Evolutionary conservation across 2,329 filamentous ascomycete genomes (phyloP), one percentile per base, ranked within the genome.

Genomic region (Orbilia javanica): DNA sequence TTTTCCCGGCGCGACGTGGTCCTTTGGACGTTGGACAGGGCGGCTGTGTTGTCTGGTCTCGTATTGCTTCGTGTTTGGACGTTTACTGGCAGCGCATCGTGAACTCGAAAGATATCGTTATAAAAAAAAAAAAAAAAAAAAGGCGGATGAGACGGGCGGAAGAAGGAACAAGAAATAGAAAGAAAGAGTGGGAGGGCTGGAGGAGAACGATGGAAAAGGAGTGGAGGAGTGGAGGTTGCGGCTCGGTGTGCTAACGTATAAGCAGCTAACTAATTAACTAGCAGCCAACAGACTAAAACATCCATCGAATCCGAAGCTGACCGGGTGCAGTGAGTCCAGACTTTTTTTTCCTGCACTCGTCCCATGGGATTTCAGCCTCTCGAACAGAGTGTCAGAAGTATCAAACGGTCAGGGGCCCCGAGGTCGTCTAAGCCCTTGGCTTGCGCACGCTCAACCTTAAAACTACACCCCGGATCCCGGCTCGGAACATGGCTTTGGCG

Each of bases 361-460:
- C 48, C 48, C 64, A 44, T 34, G 39, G 57, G 57, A 63, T 63
- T 63, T 63, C 57, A 63, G 57, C 57, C 57, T 63, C 39, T 36
- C n/a, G 3, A 42, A 48, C n/a, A n/a, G n/a, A n/a, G n/a, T n/a
- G n/a, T n/a, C n/a, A n/a, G n/a, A n/a, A n/a, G n/a, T n/a, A n/a
- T n/a, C n/a, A n/a, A 39, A n/a, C 31, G 44, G 39, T 27, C 27
- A 48, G 62, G 55, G 67, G 55, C 42, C n/a, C 67, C 4, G 13
- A 46, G 25, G 55, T 71, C 55, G 67, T 71, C 67, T 71, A 71
- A 71, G 55, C 44, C 67, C 62, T 71, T 60, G 64, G 48, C 64
- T 69, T 71, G 67, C 67, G 67, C 60, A 44, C 22, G n/a, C 42
- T 62, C 44, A 71, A 71, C 67, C 55, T 71, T 71, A 71, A 64